Evolutionary conservation across 2,329 filamentous ascomycete genomes (phyloP), one percentile per base, ranked within the genome.

Genomic region (Aspergillus neoniger): DNA sequence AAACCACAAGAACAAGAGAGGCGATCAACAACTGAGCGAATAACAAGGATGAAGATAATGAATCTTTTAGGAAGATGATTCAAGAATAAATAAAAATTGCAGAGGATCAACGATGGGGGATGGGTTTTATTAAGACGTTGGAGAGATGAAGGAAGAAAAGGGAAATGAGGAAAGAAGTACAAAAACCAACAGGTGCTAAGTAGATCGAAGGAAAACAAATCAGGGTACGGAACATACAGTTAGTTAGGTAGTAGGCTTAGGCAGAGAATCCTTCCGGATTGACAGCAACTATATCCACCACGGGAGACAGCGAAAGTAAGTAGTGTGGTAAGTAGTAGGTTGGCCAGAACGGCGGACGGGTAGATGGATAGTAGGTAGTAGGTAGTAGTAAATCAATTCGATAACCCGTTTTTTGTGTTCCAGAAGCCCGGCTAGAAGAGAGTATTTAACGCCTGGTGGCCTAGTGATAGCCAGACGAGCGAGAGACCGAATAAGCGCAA

Each of bases 371-470:
- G 30, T 32, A 32, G 23, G 23, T 23, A 23, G 23, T 23, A 28
- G 25, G 30, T 32, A 32, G 30, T 32, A 36, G 32, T 39, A 47
- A 44, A 36, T 43, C 41, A 55, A 19, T 19, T 43, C 25, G 53
- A 55, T 55, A 30, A 36, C 32, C 30, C 15, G 23, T 28, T 30
- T 39, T 8, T 9, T 21, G n/a, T 12, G n/a, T 36, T 47, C 53
- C 39, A 44, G 53, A 55, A 53, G 50, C 44, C 53, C 23, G 53
- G 53, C 43, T 44, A 55, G 53, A 55, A 43, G 28, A 55, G 53
- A 55, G 53, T 55, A 55, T 55, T 55, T 55, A 55, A 55, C 53
- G 39, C 25, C 25, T 17, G 25, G 47, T 50, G 47, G 47, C n/a
- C 25, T n/a, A 30, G 47, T 28, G 47, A 50, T 50, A n/a, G 41